Percentiles rank a stretch among this genome's conserved stretches.
Conservation (phyloP, 2,329 filamentous ascomycete genomes). For the Chaetomium olivaceum region DNA sequence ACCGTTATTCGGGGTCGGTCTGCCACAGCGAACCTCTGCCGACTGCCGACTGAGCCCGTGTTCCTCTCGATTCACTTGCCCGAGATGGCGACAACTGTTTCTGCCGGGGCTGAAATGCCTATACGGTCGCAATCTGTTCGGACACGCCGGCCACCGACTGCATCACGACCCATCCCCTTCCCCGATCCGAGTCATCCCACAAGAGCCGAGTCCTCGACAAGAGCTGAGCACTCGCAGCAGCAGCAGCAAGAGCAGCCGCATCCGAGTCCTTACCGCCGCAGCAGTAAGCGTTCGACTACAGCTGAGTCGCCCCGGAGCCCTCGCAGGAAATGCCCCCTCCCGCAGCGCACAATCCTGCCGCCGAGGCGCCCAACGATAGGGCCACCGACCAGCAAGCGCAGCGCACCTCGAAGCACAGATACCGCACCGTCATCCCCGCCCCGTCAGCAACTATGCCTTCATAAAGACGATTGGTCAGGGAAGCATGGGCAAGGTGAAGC, state of each 20-base stretch:
- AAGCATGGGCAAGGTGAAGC: constrained; percentile 98
- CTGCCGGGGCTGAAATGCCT: constrained; percentile 33
- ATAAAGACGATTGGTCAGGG: constrained; percentile 97
- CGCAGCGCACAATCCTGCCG: constrained; percentile 55
- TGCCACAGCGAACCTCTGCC: constrained; percentile 14
- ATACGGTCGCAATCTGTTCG: constrained; percentile 35
- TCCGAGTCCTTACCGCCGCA: constrained; percentile 33
- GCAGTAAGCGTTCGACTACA: constrained; percentile 50
- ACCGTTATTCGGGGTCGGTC: constrained; percentile 1
- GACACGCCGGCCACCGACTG: constrained; percentile 33
- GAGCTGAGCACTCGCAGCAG: not conserved
- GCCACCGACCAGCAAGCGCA: constrained; percentile 45
- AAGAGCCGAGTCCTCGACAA: constrained; percentile 31
- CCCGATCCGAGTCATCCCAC: constrained; percentile 34
- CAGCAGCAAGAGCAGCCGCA: not conserved
- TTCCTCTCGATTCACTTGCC: not conserved
- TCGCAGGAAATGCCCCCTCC: constrained; percentile 53
- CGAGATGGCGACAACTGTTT: constrained; percentile 33
- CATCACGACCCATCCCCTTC: constrained; percentile 31
- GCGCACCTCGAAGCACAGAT: constrained; percentile 54
- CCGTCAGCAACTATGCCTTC: constrained; percentile 87
- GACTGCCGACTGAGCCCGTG: constrained; percentile 10
- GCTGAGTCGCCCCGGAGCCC: constrained; percentile 31
- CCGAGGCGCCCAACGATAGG: constrained; percentile 52
- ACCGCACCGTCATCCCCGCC: constrained; percentile 82